Evolutionary conservation across 257 asterid species (phyloP), one percentile per base, ranked within the genome.

Genomic region (Lycium barbarum): DNA sequence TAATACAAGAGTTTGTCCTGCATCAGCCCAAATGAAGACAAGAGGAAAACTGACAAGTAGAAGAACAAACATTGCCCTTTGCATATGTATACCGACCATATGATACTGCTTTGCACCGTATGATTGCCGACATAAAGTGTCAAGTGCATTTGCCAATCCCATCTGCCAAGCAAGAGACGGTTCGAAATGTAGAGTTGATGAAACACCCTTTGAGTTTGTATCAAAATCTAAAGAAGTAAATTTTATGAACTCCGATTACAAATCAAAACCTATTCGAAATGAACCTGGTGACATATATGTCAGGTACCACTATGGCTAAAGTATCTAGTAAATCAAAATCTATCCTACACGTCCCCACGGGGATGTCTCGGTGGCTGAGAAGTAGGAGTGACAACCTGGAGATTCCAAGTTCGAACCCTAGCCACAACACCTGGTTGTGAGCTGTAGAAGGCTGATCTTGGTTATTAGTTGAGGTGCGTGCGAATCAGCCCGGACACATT

Each of bases 31-130:
- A 6, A 87, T 87, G 81, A 88, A 83, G 10, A 95, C 94, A 0
- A 93, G 88, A 2, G 96, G 95, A 35, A 90, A 74, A 33, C 92
- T 88, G 2, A 84, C 93, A 0, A 91, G 85, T 2, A 93, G 85
- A 17, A 91, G 86, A 15, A 93, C 95, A 17, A 91, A 17, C 95
- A 93, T 93, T 59, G 95, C 96, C 72, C 92, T 79, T 79, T 91
- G 97, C 93, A 90, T 91, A 88, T 93, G 93, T 9, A 93, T 85
- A 1, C 96, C 96, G 6, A 93, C 90, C 91, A 90, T 89, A 54
- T 93, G 94, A 84, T 92, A 89, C 36, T 92, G 96, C 57, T 89
- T 92, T 13, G 95, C 96, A 1, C 95, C 96, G 62, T 91, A 91
- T 2, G 97, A 87, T 35, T 93, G 94, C 2, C 97, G 95, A 51